Evolutionary conservation across 1,139 yeast species (phyloP), one percentile per base, ranked within the genome.

Genomic region (Kurtzmaniella natalensis): DNA sequence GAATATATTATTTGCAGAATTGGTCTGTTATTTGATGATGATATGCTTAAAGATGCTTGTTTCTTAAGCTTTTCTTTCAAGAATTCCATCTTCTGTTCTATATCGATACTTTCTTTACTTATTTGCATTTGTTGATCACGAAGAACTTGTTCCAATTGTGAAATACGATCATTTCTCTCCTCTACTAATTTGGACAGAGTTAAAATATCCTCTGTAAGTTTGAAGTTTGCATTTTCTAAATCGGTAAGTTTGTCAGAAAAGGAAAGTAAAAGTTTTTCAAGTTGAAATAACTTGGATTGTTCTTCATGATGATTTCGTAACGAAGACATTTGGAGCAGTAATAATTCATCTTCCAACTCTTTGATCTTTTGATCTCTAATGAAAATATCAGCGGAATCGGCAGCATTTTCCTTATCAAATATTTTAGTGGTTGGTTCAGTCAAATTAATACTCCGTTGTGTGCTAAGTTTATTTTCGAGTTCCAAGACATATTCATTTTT

Each of bases 151-250:
- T 80, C 81, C 38, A 84, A 62, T 27, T 71, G 67, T 35, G 64
- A 63, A 31, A 83, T 81, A 32, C 84, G 70, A 37, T 67, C 70
- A 40, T 77, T 78, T 35, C 88, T 68, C 18, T 77, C 65, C 18
- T 72, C 79, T 22, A 81, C 70, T 34, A 82, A 69, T 46, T 76
- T 72, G 40, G 78, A 78, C 31, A 80, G 69, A 11, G 78, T 65
- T 18, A 70, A 64, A 9, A 78, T 60, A 46, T 68, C 73, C 36
- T 64, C 65, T 11, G 69, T 50, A n/a, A 66, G 47, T 35, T 64
- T 65, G 18, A 51, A 51, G 39, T 61, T 67, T 37, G 63, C 59
- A 30, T 61, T 46, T 35, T 64, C 72, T 25, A 61, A 68, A 36
- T 68, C 74, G 35, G 48, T 56, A 29, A 69, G 48, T 44, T 66